A percentile compares a stretch with the other conserved stretches of the same genome.
Conservation (phyloP, 2,329 filamentous ascomycete species). For the Fusarium pseudograminearum region DNA sequence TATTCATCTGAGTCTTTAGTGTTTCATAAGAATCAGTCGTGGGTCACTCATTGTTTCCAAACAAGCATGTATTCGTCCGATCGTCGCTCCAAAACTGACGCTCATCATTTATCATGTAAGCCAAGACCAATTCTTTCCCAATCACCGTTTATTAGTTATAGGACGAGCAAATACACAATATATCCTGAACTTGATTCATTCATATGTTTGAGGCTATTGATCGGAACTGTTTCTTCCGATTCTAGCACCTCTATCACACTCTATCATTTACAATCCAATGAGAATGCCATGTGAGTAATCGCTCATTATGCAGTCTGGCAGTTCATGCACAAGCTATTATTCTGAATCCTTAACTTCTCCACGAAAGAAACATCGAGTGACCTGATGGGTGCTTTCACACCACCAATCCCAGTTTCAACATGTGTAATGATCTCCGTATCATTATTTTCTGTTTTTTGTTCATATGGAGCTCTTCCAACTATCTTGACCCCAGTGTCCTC, state of each 20-base stretch:
- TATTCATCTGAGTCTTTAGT: neutral
- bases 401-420: neutral
- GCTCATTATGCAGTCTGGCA: constrained; percentile 2
- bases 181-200: constrained; percentile 2
- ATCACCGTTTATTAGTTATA: constrained; percentile 7
- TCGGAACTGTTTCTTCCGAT: constrained; percentile 11
- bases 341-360: neutral
- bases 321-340: constrained; percentile 13
- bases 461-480: neutral
- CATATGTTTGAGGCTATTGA: neutral
- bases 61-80: constrained; percentile 21
- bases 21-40: neutral
- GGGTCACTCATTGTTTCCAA: neutral
- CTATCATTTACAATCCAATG: constrained; percentile 4
- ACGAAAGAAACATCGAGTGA: neutral
- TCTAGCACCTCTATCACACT: constrained; percentile 22
- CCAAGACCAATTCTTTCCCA: constrained; percentile 6
- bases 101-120: constrained; percentile 15
- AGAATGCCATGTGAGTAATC: neutral
- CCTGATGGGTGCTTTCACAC: neutral
- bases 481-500: constrained; percentile 18
- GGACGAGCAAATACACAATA: neutral
- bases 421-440: neutral
- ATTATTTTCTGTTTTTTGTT: neutral
- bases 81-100: constrained; percentile 14